phyloP scores from a whole-genome alignment of 2,329 filamentous ascomycete genomes.

The Ophiocordyceps camponoti-rufipedis region DNA sequence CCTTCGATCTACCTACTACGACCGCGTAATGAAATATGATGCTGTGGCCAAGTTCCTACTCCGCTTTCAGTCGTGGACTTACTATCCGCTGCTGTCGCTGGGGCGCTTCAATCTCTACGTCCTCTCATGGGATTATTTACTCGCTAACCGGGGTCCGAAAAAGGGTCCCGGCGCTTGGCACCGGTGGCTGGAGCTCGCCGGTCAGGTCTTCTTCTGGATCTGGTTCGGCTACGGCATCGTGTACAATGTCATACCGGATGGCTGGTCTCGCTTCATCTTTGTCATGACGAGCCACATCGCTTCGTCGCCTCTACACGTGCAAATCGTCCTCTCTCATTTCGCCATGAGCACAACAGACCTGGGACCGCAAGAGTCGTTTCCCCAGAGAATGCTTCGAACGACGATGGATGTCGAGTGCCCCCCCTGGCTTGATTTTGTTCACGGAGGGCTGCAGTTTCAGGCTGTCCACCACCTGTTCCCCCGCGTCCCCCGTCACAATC shows the following conservation, averaged over 20 bases:
- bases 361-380: constrained; percentile 69
- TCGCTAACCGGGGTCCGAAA: constrained; percentile 50
- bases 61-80: constrained; percentile 61
- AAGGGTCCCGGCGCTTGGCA: constrained; percentile 73
- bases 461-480: constrained; percentile 77
- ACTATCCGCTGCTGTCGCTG: constrained; percentile 65
- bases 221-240: constrained; percentile 76
- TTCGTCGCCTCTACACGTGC: constrained; percentile 67
- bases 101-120: constrained; percentile 79
- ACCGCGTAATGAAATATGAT: constrained; percentile 64
- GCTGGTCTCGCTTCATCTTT: constrained; percentile 52
- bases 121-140: constrained; percentile 61
- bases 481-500: constrained; percentile 68
- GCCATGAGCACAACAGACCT: constrained; percentile 84
- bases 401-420: constrained; percentile 91
- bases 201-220: constrained; percentile 66
- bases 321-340: constrained; percentile 85
- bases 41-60: constrained; percentile 51
- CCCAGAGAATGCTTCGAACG: constrained; percentile 78
- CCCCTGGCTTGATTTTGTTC: constrained; percentile 73
- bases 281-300: constrained; percentile 66
- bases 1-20: constrained; percentile 68
- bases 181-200: constrained; percentile 58
- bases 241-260: constrained; percentile 53
- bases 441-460: constrained; percentile 80